Evolutionary conservation across 2,329 filamentous ascomycete genomes (phyloP).

Genomic region (Fusarium guadeloupense): DNA sequence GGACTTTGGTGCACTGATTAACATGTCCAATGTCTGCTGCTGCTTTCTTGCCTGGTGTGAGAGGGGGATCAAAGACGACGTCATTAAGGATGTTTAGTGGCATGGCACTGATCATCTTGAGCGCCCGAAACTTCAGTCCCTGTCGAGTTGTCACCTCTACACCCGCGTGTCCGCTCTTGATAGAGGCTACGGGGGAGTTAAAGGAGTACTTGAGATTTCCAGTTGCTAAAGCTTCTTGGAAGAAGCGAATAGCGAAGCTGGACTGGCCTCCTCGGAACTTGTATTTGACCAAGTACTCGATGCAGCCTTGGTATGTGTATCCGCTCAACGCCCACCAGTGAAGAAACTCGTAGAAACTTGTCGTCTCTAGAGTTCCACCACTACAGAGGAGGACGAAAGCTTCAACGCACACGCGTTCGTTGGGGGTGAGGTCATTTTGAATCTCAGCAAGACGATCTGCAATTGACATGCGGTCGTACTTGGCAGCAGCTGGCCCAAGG

Average conservation of each 20-base stretch:
- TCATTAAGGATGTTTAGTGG: conserved; percentile 56
- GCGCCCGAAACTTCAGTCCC: conserved; percentile 43
- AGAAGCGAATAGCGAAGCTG: conserved; percentile 56
- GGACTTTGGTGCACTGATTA: conserved; percentile 57
- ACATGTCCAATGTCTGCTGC: conserved; percentile 54
- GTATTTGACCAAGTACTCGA: conserved; percentile 53
- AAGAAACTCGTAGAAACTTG: conserved; percentile 57
- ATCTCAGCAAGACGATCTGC: conserved; percentile 55
- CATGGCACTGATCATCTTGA: conserved; percentile 53
- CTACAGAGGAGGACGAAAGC: conserved; percentile 55
- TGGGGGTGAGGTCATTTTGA: conserved; percentile 48
- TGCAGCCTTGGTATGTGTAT: conserved; percentile 52
- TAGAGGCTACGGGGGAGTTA: conserved; percentile 48
- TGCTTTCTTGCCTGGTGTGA: conserved; percentile 47
- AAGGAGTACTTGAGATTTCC: conserved; percentile 54
- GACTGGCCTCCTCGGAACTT: conserved; percentile 57
- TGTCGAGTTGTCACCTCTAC: conserved; percentile 49
- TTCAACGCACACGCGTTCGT: conserved; percentile 54
- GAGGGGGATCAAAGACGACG: conserved; percentile 53
- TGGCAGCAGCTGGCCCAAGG: conserved; percentile 45
- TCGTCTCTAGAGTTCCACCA: conserved; percentile 53
- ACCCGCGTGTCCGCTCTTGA: conserved; percentile 42
- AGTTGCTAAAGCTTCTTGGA: conserved; percentile 52
- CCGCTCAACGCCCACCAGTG: conserved; percentile 58
- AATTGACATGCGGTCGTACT: conserved; percentile 53